Evolutionary conservation across 2,329 filamentous ascomycete species (phyloP), one percentile per base, ranked within the genome.

Genomic region (Epichloe uncinata): DNA sequence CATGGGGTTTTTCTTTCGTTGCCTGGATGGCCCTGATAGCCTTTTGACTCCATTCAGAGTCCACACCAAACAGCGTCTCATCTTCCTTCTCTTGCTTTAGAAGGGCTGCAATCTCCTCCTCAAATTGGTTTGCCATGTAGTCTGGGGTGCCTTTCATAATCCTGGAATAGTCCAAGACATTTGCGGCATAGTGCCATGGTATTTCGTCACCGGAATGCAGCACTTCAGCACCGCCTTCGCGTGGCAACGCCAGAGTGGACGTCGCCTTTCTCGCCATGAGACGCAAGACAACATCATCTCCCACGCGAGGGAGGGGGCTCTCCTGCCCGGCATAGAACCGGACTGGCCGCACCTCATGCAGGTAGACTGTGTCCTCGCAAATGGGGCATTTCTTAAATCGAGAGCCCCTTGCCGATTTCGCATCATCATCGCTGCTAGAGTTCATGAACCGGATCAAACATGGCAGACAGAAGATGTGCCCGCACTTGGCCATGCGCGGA

Each of bases 401-500:
- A 33, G 84, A 73, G 58, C 79, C 83, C 68, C 84, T 90, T 54
- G 83, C 82, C 9, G 78, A 71, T 51, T 74, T 76, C 8, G 69
- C 68, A 35, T 85, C 84, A n/a, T 86, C 83, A 50, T 85, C 84
- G 22, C 77, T 79, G 3, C 78, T 80, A 7, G 89, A 86, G 59
- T 95, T 87, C 88, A 98, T 96, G 64, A 94, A 98, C 46, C 93
- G 84, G 55, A 97, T 87, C 53, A 97, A 69, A 63, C 93, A 98
- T 5, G 93, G 84, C 35, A 97, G 72, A 63, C 93, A 98, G 65
- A 96, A 97, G 12, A 98, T 95, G 63, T 98, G 93, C 1, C 93
- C 93, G 61, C 93, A 98, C 62, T 84, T 91, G 41, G 93, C 90
- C 91, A 98, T 98, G 50, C 93, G 82, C 34, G 93, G 90, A 7